Base-by-base conservation (phyloP, 2,329 filamentous ascomycete genomes). In the Diaporthe velutina region DNA sequence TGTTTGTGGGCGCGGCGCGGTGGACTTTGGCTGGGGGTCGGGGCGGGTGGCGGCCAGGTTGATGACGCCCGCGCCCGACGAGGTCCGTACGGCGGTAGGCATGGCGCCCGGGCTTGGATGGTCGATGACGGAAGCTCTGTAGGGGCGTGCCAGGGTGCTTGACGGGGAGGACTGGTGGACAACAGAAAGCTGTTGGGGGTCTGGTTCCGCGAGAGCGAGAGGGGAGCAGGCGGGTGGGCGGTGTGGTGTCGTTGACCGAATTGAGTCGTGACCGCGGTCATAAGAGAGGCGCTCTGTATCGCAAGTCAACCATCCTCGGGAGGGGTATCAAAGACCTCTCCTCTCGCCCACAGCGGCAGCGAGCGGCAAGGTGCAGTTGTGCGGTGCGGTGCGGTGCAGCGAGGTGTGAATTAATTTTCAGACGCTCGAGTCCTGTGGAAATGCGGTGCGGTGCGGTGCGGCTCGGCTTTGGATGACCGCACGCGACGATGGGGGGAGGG, bases 201-300 rank as follows among this genome's bases (percentile, higher is more conserved):
- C 7, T 3, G 52, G 6, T 10, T 30, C 19, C 25, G 25, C 52
- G 52, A 54, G 25, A 54, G 72, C 67, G n/a, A 52, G 64, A 50
- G 30, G 33, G 33, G 35, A 25, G 72, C 19, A 52, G 66, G 50
- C 30, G 52, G 25, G 66, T 70, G 42, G 54, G 60, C 66, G 67
- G 61, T 66, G 67, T 71, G 66, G 38, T 66, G 72, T 42, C 35
- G 52, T 70, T 48, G 72, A 33, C 72, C 55, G 57, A 40, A 42
- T 74, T 61, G 66, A 67, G 74, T 61, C 35, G 74, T 72, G 72
- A 71, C 71, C 57, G 72, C 72, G 67, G 74, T 76, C 74, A 76
- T 76, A 45, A 30, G 67, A 55, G 57, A 64, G 57, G 73, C 35
- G 55, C 58, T 52, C 15, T 22, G 64, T 74, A 74, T 50, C 70